These are phyloP conservation scores for Adiantum capillusveneris DNA, from an alignment of 75 land plant species.

Conservation along the genomic window DNA sequence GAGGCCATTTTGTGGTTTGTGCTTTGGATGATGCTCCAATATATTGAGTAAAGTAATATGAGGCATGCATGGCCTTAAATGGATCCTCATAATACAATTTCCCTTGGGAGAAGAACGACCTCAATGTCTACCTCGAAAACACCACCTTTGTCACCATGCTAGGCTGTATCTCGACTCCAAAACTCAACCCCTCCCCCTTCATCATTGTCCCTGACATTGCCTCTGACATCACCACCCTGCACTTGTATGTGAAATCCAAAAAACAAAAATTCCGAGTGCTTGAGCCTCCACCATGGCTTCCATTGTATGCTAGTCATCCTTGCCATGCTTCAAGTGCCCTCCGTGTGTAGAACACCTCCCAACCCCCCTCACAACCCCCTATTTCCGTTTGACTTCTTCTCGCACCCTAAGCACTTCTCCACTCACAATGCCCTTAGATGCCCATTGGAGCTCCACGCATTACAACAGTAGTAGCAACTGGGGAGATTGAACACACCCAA, in stretches of 20 bases:
- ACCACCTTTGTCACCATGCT: neutral
- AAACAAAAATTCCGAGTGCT: constrained; percentile 1
- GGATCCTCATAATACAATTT: constrained; percentile 1
- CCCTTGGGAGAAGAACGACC: neutral
- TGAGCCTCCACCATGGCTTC: constrained; percentile 6
- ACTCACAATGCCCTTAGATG: neutral
- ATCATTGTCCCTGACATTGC: neutral
- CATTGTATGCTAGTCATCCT: no score
- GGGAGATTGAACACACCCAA: neutral
- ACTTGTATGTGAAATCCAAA: neutral
- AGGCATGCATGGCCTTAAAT: neutral
- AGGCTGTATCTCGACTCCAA: neutral
- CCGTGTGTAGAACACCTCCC: neutral
- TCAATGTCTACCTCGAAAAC: neutral
- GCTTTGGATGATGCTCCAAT: constrained; percentile 3
- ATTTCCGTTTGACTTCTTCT: neutral
- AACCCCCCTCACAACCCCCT: neutral
- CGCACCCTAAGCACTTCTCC: neutral
- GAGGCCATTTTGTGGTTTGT: no score
- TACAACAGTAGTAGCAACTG: neutral
- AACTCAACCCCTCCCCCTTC: neutral
- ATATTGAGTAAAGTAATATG: neutral
- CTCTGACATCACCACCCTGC: neutral
- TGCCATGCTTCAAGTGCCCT: neutral
- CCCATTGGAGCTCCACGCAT: neutral